Base-by-base conservation (phyloP, 1,284 basidiomycete genomes). In the Cryptococcus deneoformans region DNA sequence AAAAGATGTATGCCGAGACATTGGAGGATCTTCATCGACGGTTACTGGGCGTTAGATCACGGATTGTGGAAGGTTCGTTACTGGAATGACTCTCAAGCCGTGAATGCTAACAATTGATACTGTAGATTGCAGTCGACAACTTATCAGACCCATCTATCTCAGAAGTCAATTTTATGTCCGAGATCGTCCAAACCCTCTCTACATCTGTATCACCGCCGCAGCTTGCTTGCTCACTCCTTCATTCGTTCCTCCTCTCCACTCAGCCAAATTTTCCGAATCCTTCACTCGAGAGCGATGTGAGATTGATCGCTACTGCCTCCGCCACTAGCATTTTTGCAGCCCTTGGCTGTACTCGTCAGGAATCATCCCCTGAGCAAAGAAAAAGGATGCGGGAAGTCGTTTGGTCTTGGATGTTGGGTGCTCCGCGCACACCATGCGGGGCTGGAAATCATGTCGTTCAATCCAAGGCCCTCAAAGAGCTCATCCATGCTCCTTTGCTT, bases 11-110 rank as follows among this genome's bases (percentile, higher is more conserved):
- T 76, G 46, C 67, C 71, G 5, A 59, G 54, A 29, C 65, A 63
- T 0, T 76, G 75, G 75, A 67, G 57, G 20, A 61, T 62, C 45
- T 71, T 71, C 53, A 72, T 75, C 50, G 64, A 69, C 57, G 73
- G 73, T 1, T 76, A 76, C 59, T 75, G 73, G 72, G 54, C 54
- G 5, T 60, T 76, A 35, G 75, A 76, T 59, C 63, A 74, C 53
- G 68, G 62, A 3, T 24, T 58, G 10, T 76, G 67, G 64, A 66
- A 69, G 46, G 65, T 66, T 24, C 65, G 66, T 40, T 29, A 29
- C 29, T 29, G 5, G 29, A 29, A 5, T 29, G 29, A 29, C 29
- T 24, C 9, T 35, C 24, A 48, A 7, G 46, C 14, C 34, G 7
- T 34, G n/a, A 14, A 42, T 42, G 11, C 50, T 40, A 5, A 37